Conservation (phyloP, 345 rosid species). For the Moricandia moricandioides region DNA sequence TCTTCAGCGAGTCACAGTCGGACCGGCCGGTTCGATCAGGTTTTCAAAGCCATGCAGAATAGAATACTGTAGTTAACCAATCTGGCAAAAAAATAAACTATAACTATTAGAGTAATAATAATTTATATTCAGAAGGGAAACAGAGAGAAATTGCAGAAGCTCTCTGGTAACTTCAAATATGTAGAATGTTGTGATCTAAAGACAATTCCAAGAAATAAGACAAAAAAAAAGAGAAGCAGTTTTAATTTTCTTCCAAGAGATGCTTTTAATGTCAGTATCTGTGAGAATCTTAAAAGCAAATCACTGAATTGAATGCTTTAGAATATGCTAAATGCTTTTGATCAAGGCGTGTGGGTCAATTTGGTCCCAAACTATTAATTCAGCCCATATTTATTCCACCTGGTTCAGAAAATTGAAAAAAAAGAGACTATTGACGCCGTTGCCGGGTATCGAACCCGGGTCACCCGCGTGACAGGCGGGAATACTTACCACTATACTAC, state of each 20-base stretch:
- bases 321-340: background rate
- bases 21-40: too few species aligned
- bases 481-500: conserved; percentile 43
- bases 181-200: too few species aligned
- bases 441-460: conserved; percentile 72
- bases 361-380: background rate
- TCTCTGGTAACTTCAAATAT: too few species aligned
- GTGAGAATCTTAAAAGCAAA: background rate
- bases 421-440: background rate
- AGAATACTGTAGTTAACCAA: too few species aligned
- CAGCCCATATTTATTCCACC: background rate
- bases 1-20: too few species aligned
- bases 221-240: background rate
- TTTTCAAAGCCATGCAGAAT: too few species aligned
- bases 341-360: background rate
- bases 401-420: background rate
- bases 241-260: background rate
- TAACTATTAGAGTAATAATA: background rate
- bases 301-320: background rate
- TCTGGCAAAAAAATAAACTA: too few species aligned
- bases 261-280: background rate
- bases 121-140: background rate
- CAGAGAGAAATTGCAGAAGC: too few species aligned
- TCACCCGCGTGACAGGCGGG: conserved; percentile 94
- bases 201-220: background rate